phyloP scores from a whole-genome alignment of 2,329 filamentous ascomycete species.

The Verticillium isaacii region DNA sequence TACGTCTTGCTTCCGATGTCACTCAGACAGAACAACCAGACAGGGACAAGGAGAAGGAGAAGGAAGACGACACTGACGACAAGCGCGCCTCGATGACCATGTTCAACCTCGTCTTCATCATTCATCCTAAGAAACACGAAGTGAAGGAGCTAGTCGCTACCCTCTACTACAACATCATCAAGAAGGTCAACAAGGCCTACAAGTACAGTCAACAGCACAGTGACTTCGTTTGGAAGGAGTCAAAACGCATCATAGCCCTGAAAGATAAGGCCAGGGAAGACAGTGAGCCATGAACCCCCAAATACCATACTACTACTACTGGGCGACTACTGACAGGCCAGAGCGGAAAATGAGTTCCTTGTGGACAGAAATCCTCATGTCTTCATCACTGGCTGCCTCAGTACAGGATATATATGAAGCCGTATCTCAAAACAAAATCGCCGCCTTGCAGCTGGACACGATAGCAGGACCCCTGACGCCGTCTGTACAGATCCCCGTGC shows the following conservation, averaged over 20 bases:
- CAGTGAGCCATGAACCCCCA: slow-evolving; percentile 29
- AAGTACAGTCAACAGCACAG: slow-evolving; percentile 88
- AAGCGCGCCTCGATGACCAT: slow-evolving; percentile 78
- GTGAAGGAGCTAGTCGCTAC: slow-evolving; percentile 69
- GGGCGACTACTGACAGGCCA: slow-evolving; percentile 18
- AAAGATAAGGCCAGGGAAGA: slow-evolving; percentile 79
- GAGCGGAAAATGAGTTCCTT: slow-evolving; percentile 58
- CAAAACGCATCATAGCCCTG: slow-evolving; percentile 72
- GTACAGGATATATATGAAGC: slow-evolving; percentile 79
- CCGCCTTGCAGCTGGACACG: slow-evolving; percentile 71
- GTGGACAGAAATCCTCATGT: slow-evolving; percentile 66
- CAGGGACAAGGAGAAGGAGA: slow-evolving; percentile 25
- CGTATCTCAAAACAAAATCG: slow-evolving; percentile 80
- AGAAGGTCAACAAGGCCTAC: slow-evolving; percentile 86
- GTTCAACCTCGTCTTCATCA: slow-evolving; percentile 95
- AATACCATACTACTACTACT: background rate
- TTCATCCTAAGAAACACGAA: slow-evolving; percentile 75
- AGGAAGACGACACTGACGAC: slow-evolving; percentile 48
- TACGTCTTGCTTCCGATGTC: background rate
- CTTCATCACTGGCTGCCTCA: slow-evolving; percentile 74
- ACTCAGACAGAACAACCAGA: slow-evolving; percentile 17
- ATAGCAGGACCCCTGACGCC: slow-evolving; percentile 53
- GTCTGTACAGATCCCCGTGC: slow-evolving; percentile 60
- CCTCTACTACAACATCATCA: slow-evolving; percentile 82
- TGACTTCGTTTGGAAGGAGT: slow-evolving; percentile 89